Evolutionary conservation across 2,329 filamentous ascomycete species (phyloP).

Genomic region (Aspergillus glaucus): DNA sequence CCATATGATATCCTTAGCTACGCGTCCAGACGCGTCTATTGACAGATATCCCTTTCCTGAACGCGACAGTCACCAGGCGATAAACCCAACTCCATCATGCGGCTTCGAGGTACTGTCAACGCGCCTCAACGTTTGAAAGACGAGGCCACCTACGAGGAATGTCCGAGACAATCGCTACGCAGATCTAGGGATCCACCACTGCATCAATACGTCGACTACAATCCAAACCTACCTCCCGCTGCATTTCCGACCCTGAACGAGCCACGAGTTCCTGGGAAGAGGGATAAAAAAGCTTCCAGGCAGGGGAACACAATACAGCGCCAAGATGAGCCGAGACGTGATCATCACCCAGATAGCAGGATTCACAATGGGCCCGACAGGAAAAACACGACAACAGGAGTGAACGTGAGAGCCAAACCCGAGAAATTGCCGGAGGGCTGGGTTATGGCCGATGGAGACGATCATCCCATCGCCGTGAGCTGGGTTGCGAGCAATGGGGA

Average conservation of each 20-base stretch:
- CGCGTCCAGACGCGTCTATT: background rate
- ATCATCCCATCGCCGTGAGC: conserved; percentile 15
- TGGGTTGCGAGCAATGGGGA: conserved; percentile 22
- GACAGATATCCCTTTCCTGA: background rate
- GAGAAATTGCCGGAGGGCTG: conserved; percentile 14
- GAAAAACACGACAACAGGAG: background rate
- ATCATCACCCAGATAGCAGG: background rate
- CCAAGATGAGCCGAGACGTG: background rate
- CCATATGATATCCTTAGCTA: background rate
- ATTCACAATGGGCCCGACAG: background rate
- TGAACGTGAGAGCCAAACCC: conserved; percentile 9
- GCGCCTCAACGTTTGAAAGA: conserved; percentile 23
- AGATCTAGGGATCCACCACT: conserved; percentile 5
- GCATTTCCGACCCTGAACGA: conserved; percentile 36
- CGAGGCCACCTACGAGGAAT: conserved; percentile 17
- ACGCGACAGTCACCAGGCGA: background rate
- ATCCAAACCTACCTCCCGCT: conserved; percentile 36
- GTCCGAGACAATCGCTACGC: conserved; percentile 9
- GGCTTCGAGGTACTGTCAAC: conserved; percentile 25
- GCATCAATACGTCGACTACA: conserved; percentile 24
- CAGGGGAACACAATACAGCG: background rate
- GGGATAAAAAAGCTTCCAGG: background rate
- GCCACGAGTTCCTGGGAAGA: conserved; percentile 3
- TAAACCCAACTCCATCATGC: conserved; percentile 19
- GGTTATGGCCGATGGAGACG: conserved; percentile 21